Evolutionary conservation across 1,284 basidiomycete genomes (phyloP), one percentile per base, ranked within the genome.

Genomic region (Moniliella sp.): DNA sequence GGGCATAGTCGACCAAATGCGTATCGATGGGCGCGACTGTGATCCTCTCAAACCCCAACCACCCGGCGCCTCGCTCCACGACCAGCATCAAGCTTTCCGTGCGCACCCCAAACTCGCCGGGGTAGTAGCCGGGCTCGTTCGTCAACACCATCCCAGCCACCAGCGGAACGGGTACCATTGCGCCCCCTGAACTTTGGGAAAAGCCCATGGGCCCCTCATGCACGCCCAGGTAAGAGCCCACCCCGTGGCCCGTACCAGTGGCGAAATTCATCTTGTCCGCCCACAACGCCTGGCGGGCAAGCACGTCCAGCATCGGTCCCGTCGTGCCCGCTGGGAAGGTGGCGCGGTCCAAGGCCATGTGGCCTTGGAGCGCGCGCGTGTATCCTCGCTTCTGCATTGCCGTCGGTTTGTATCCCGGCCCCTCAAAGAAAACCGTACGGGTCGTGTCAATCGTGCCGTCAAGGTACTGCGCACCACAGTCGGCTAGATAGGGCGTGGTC

Each of bases 391-490:
- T 79, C 63, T 93, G 79, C 47, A 82, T 76, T 0, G 67, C 66
- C 1, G 73, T 74, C 0, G 88, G 83, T 1, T 66, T 73, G 18
- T 83, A 83, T n/a, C 21, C 21, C n/a, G n/a, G n/a, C n/a, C n/a
- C n/a, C n/a, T n/a, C n/a, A 57, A 93, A 94, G 60, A 94, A 86
- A 74, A 82, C 64, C 5, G 48, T 42, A 19, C 84, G 67, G 3
- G 84, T 93, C 7, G 80, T 77, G 53, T 94, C 91, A 1, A 88
- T 97, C 0, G 88, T 97, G 9, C 86, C 86, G 50, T 93, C 86
- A 17, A 73, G 62, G 61, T 76, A 93, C 64, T 94, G 86, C 1
- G 71, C 64, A 50, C 88, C 88, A 14, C 80, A 86, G 61, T 97
- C 88, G 50, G 86, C 93, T 3, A 94, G 68, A 61, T 97, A 94